These are phyloP conservation scores for Mucor velutinosus DNA, from an alignment of 371 early-diverging fungal species.

Conservation along the genomic window DNA sequence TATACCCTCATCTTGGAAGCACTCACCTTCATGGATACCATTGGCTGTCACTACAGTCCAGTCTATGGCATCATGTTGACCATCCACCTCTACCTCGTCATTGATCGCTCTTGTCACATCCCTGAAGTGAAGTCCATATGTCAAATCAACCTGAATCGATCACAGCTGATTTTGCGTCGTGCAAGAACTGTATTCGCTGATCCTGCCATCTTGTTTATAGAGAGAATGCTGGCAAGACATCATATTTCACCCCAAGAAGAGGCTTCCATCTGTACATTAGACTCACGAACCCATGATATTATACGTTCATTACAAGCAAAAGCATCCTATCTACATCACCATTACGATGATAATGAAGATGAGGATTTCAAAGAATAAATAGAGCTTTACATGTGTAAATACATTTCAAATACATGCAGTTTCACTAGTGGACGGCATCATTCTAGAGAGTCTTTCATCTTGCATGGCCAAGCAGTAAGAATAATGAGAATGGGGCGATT, in stretches of 20 bases:
- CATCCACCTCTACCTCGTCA: constrained; percentile 30
- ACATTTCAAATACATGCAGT: neutral
- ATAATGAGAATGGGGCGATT: no score
- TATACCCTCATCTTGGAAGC: constrained; percentile 43
- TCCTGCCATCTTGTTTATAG: constrained; percentile 30
- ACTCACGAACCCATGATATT: constrained; percentile 3
- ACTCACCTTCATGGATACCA: constrained; percentile 27
- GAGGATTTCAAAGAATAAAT: constrained; percentile 1
- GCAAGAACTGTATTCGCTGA: constrained; percentile 27
- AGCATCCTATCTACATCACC: constrained; percentile 10
- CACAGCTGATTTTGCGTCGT: constrained; percentile 28
- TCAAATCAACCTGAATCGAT: constrained; percentile 37
- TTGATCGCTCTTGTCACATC: constrained; percentile 21
- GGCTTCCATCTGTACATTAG: constrained; percentile 15
- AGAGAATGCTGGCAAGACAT: constrained; percentile 24
- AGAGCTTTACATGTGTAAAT: neutral
- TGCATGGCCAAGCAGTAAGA: no score
- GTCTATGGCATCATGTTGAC: constrained; percentile 35
- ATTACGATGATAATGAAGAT: constrained; percentile 2
- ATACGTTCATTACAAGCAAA: constrained; percentile 15
- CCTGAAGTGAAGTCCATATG: constrained; percentile 28
- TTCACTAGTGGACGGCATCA: neutral
- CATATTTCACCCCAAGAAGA: constrained; percentile 14
- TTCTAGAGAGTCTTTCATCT: no score
- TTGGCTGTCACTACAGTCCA: constrained; percentile 44